Base-by-base conservation (phyloP, 1,284 basidiomycete genomes). In the Trametes hirsuta region DNA sequence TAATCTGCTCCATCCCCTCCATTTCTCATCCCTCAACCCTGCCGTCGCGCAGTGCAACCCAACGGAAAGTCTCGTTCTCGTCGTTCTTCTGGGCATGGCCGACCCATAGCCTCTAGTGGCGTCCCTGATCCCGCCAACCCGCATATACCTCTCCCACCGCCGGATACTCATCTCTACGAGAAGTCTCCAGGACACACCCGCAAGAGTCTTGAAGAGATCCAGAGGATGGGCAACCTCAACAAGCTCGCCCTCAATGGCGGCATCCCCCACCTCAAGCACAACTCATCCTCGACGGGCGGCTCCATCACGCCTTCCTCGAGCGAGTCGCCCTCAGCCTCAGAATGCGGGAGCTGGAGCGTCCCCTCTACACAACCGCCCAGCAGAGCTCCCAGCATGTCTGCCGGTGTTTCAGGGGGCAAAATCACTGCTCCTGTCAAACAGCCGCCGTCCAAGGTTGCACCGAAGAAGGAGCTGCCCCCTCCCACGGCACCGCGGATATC, bases 281-380 rank as follows among this genome's bases (percentile, higher is more conserved):
- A 70, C 52, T 70, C 71, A 25, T 73, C 68, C 46, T 75, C 75
- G 25, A 73, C 73, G 15, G 70, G 72, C 9, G 75, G 74, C 55
- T 74, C 79, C 39, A 73, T 72, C 55, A 74, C 77, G 21, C 73
- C 78, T 41, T 76, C 74, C 45, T 69, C 69, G 51, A 73, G 71
- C 63, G 75, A 75, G 53, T 81, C 83, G 1, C 79, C 78, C 6
- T 85, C 84, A 6, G 76, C 75, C 3, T 83, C 83, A 10, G 87
- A 87, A 41, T 83, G 81, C 64, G 86, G 84, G 61, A 83, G 77
- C 72, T 84, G 79, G 71, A 88, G 86, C 63, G 77, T 80, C 15
- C 85, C 87, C 4, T 85, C 85, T 10, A 88, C 84, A 14, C 77
- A 84, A 54, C 81, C 85, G 0, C 81, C 84, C 41, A 79, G 76